These are phyloP conservation scores for Coemansia umbellata DNA, from an alignment of 192 early-diverging fungal species.

Conservation along the genomic window DNA sequence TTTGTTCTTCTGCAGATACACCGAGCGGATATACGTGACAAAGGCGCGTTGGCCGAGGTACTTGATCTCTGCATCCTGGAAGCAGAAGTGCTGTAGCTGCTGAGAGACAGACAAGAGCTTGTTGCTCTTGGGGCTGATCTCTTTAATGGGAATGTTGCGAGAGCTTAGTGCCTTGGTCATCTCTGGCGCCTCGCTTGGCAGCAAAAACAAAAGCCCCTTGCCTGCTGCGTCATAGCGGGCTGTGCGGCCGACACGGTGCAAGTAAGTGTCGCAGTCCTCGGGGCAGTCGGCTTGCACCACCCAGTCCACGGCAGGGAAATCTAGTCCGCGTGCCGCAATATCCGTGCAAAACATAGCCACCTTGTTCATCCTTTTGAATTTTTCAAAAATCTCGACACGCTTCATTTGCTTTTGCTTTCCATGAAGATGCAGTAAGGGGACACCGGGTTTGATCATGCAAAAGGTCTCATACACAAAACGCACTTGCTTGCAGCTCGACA, in stretches of 20 bases:
- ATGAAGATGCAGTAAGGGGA: conserved; percentile 86
- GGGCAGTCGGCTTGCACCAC: conserved; percentile 97
- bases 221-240: conserved; percentile 90
- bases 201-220: conserved; percentile 79
- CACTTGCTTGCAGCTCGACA: conserved; percentile 95
- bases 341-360: conserved; percentile 91
- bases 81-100: conserved; percentile 88
- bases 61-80: conserved; percentile 92
- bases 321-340: conserved; percentile 92
- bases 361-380: conserved; percentile 73
- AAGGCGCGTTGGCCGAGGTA: conserved; percentile 97
- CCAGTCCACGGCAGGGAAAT: conserved; percentile 99
- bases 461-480: conserved; percentile 94
- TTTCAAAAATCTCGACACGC: conserved; percentile 89
- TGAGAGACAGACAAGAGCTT: conserved; percentile 76
- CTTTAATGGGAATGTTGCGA: conserved; percentile 83
- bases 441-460: conserved; percentile 90
- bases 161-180: conserved; percentile 70
- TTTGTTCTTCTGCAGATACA: conserved; percentile 91
- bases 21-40: conserved; percentile 90
- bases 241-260: conserved; percentile 97
- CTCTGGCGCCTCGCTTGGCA: conserved; percentile 82
- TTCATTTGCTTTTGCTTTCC: conserved; percentile 97
- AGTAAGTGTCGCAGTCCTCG: conserved; percentile 93
- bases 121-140: conserved; percentile 81